Evolutionary conservation across 2,329 filamentous ascomycete genomes (phyloP), one percentile per base, ranked within the genome.

Genomic region (Emergomyces orientalis): DNA sequence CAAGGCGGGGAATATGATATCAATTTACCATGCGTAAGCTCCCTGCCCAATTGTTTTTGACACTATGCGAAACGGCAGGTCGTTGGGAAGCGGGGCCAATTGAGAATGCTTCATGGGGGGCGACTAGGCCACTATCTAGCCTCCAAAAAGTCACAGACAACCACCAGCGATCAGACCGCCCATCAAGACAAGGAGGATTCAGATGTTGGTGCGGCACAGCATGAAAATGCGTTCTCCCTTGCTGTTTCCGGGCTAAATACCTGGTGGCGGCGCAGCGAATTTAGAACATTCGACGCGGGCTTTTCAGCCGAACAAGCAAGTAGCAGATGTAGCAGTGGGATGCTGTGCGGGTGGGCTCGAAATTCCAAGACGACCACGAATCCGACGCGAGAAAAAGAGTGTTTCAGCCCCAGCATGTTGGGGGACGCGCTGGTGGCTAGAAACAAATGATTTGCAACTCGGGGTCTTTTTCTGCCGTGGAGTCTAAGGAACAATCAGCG

Each of bases 11-110:
- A n/a, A 47, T 59, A 47, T 30, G 56, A 59, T 39, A 41, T 27
- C 45, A 61, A 61, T 34, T 39, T 79, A 97, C 93, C 91, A 97
- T 74, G 94, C 94, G 82, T 99, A 99, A 69, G 94, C 94, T 70
- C 94, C 94, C 74, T 91, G 88, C 62, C 94, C 94, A 70, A 99
- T 96, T 17, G 94, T 99, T 75, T 94, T 94, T 65, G 94, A 97
- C 71, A 99, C 84, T 72, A 99, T 88, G 67, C 93, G 87, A 76
- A 99, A 99, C 60, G 94, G 94, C 59, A 99, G 82, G 71, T 96
- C 86, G 65, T 70, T 72, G 30, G 94, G 94, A 59, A 97, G 80
- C 67, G 93, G 91, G 72, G 91, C 91, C 69, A 92, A 79, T 78
- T 99, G 94, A 68, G 91, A 96, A 83, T 96, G 82, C 71, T 81